Conservation (phyloP, 805 yeast genomes). For the Metschnikowia rubicola region DNA sequence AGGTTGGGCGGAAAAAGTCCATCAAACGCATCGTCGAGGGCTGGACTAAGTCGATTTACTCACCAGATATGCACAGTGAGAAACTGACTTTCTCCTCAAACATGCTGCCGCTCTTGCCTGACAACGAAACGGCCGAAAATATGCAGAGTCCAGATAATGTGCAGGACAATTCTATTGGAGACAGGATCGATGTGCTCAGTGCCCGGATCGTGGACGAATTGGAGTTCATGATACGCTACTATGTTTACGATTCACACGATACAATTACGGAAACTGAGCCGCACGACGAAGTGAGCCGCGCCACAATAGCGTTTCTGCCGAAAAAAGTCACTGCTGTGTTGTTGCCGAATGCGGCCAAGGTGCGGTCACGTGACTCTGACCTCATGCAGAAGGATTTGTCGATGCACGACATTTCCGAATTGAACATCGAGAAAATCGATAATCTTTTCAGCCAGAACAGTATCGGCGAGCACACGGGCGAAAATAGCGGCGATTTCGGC, state of each 20-base stretch:
- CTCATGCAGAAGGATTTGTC: constrained; percentile 19
- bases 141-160: too few relatives aligned
- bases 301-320: constrained; percentile 8
- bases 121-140: too few relatives aligned
- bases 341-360: background rate
- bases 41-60: constrained; percentile 37
- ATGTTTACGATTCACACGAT: constrained; percentile 19
- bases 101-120: too few relatives aligned
- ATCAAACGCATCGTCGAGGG: constrained; percentile 38
- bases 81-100: constrained; percentile 1
- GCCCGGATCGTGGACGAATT: constrained; percentile 71
- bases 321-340: background rate
- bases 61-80: constrained; percentile 7
- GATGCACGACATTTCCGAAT: constrained; percentile 37
- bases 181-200: constrained; percentile 59
- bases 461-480: constrained; percentile 3
- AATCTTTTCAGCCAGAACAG: constrained; percentile 28
- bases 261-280: constrained; percentile 9
- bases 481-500: constrained; percentile 3
- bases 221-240: constrained; percentile 50
- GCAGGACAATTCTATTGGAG: constrained; percentile 16
- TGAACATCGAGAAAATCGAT: constrained; percentile 37
- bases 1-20: constrained; percentile 30
- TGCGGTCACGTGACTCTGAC: background rate
- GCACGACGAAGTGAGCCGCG: constrained; percentile 7